A percentile compares a stretch with the other conserved stretches of the same genome.
These are phyloP conservation scores for Diaporthe eres DNA, from an alignment of 2,329 filamentous ascomycete species.

Conservation along the genomic window DNA sequence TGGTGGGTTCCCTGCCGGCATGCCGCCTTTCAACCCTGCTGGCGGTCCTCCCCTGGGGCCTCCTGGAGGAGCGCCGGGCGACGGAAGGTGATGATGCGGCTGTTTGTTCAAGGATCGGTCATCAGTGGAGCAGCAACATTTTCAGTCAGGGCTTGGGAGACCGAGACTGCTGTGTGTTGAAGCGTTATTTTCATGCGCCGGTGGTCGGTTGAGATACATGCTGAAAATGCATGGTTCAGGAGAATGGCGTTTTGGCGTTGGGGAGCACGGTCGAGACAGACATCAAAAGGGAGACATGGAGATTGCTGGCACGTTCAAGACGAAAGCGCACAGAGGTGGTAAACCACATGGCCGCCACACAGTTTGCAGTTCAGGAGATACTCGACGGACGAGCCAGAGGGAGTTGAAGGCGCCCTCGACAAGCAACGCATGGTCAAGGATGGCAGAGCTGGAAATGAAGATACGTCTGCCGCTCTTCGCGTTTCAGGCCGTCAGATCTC, in stretches of 20 bases:
- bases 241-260: constrained; percentile 39
- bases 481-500: not conserved
- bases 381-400: not conserved
- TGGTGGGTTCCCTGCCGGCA: constrained; percentile 53
- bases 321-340: not conserved
- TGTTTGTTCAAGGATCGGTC: not conserved
- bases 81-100: constrained; percentile 57
- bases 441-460: not conserved
- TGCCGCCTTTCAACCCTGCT: constrained; percentile 58
- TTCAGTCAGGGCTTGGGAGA: not conserved
- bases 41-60: constrained; percentile 47
- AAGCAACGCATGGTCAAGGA: constrained; percentile 4
- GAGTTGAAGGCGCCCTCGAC: not conserved
- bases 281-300: constrained; percentile 6
- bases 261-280: constrained; percentile 18
- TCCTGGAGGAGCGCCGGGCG: constrained; percentile 52
- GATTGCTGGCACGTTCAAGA: not conserved
- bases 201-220: not conserved
- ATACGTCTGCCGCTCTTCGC: too few species aligned
- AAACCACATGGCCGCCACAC: not conserved
- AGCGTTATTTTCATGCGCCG: not conserved
- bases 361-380: not conserved
- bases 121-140: not conserved
- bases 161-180: not conserved
- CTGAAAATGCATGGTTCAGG: not conserved